A percentile compares a stretch with the other conserved stretches of the same genome.
phyloP scores from a whole-genome alignment of 805 yeast genomes.

The Ogataea pini region DNA sequence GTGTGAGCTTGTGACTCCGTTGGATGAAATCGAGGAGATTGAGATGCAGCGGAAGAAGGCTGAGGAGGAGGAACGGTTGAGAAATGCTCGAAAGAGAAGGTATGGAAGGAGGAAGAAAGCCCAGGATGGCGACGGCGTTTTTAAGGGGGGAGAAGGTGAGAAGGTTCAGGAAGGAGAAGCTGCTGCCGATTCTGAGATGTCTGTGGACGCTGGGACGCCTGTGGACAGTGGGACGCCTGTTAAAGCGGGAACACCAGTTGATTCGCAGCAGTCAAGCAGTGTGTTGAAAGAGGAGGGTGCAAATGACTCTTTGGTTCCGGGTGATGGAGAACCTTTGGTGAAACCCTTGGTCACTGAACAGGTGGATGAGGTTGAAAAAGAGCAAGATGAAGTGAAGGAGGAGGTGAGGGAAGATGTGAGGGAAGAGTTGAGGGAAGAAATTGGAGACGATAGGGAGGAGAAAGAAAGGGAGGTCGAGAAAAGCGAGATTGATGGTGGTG shows the following conservation, averaged over 20 bases:
- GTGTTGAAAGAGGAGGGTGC: background rate
- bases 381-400: slow-evolving; percentile 20
- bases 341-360: too few relatives aligned
- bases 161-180: slow-evolving; percentile 15
- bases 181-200: too few relatives aligned
- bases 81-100: slow-evolving; percentile 38
- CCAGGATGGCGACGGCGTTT: background rate
- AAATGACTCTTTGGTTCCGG: too few relatives aligned
- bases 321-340: too few relatives aligned
- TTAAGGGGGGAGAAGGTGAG: slow-evolving; percentile 9
- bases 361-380: too few relatives aligned
- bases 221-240: too few relatives aligned
- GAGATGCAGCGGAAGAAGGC: slow-evolving; percentile 36
- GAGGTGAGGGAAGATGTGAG: slow-evolving; percentile 33
- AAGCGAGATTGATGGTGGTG: background rate
- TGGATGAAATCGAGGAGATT: slow-evolving; percentile 55
- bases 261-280: too few relatives aligned
- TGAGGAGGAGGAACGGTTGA: slow-evolving; percentile 36
- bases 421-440: slow-evolving; percentile 14
- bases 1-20: slow-evolving; percentile 58
- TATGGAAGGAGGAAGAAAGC: slow-evolving; percentile 42
- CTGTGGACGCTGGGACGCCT: too few relatives aligned
- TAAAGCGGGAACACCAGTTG: too few relatives aligned
- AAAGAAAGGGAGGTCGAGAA: background rate
- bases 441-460: background rate